Evolutionary conservation across 2,329 filamentous ascomycete genomes (phyloP).

Genomic region (Chaetothyriales sp.): DNA sequence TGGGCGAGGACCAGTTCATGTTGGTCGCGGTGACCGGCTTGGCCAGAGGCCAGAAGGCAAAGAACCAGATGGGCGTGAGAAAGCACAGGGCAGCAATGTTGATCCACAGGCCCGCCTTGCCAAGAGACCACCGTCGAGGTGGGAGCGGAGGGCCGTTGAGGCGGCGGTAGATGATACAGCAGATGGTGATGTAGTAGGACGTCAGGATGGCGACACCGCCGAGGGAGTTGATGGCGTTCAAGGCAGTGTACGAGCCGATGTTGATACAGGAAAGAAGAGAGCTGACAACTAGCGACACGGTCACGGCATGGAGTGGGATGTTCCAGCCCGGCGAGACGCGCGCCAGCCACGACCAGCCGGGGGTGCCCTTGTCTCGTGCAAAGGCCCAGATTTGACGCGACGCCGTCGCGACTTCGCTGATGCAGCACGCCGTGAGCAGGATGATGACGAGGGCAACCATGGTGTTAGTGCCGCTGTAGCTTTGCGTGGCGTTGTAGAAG

Average conservation of each 20-base stretch:
- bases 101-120: constrained; percentile 25
- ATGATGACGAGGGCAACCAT: constrained; percentile 23
- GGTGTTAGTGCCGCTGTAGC: constrained; percentile 19
- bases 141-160: constrained; percentile 23
- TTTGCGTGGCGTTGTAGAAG: constrained; percentile 24
- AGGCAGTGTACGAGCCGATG: constrained; percentile 24
- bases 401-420: constrained; percentile 25
- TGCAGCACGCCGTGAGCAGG: constrained; percentile 17
- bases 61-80: constrained; percentile 9
- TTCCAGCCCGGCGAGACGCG: constrained; percentile 21
- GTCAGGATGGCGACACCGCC: constrained; percentile 25
- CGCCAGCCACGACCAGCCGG: constrained; percentile 18
- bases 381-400: constrained; percentile 27
- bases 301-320: constrained; percentile 15
- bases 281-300: constrained; percentile 33
- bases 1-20: constrained; percentile 27
- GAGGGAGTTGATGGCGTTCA: constrained; percentile 30
- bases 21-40: too few species aligned
- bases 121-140: constrained; percentile 25
- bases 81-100: constrained; percentile 23
- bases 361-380: constrained; percentile 28
- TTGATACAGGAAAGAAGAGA: constrained; percentile 27
- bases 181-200: constrained; percentile 27
- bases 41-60: constrained; percentile 18
- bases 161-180: constrained; percentile 24